phyloP scores from a whole-genome alignment of 768 basidiomycete genomes.

The Panaeolus cyanescens region DNA sequence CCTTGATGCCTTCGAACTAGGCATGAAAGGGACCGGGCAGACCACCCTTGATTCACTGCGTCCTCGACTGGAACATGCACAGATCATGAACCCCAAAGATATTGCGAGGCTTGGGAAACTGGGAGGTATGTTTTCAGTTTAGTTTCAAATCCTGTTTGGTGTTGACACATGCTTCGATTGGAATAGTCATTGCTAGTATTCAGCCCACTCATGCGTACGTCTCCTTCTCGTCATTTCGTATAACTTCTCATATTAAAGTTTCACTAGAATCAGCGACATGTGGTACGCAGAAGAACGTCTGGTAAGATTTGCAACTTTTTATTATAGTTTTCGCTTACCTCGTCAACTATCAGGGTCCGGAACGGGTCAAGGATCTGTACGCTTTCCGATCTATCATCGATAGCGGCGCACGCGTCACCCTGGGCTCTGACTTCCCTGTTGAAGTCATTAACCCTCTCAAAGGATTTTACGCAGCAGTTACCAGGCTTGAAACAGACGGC shows the following conservation, averaged over 20 bases:
- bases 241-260: neutral
- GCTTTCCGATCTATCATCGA: slow-evolving; percentile 79
- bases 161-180: slow-evolving; percentile 6
- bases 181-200: slow-evolving; percentile 81
- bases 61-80: slow-evolving; percentile 89
- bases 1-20: slow-evolving; percentile 78
- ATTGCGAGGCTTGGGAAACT: slow-evolving; percentile 76
- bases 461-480: slow-evolving; percentile 86
- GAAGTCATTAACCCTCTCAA: slow-evolving; percentile 83
- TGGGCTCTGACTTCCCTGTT: slow-evolving; percentile 92
- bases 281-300: slow-evolving; percentile 85
- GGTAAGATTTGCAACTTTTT: slow-evolving; percentile 38
- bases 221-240: too few species aligned
- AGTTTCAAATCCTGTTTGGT: neutral
- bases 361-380: slow-evolving; percentile 83
- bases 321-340: slow-evolving; percentile 6
- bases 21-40: slow-evolving; percentile 60
- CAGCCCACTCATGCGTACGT: slow-evolving; percentile 89
- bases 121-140: slow-evolving; percentile 57
- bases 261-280: slow-evolving; percentile 77
- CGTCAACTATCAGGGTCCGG: slow-evolving; percentile 72
- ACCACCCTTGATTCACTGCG: slow-evolving; percentile 54
- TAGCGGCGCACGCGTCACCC: slow-evolving; percentile 64
- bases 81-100: slow-evolving; percentile 78
- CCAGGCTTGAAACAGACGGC: slow-evolving; percentile 69